Evolutionary conservation across 225 moss, liverwort and hornwort genomes (phyloP).

Genomic region (Physcomitrellopsis africana): DNA sequence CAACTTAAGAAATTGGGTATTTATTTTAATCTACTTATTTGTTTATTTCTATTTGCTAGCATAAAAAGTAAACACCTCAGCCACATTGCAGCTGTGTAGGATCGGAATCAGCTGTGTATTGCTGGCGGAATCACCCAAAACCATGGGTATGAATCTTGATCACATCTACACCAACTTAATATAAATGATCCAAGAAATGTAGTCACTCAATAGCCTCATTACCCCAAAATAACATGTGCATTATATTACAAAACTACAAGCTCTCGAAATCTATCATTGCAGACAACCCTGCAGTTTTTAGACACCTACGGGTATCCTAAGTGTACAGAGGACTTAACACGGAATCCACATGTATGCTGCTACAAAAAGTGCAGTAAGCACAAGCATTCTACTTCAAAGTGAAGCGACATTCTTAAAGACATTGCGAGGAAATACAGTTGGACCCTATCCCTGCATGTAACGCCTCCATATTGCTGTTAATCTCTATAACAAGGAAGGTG

Average conservation of each 20-base stretch:
- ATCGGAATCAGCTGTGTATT: too few relatives aligned
- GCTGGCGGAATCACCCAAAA: too few relatives aligned
- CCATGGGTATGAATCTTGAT: too few relatives aligned
- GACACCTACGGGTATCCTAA: background rate
- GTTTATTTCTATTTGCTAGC: too few relatives aligned
- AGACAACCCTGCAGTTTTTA: background rate
- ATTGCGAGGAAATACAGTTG: slow-evolving; percentile 17
- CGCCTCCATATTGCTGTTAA: slow-evolving; percentile 25
- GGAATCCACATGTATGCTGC: slow-evolving; percentile 7
- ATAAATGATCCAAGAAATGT: background rate
- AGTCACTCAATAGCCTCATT: background rate
- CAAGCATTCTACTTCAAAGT: slow-evolving; percentile 14
- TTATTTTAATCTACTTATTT: too few relatives aligned
- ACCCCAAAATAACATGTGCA: slow-evolving; percentile 10
- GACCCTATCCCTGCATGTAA: slow-evolving; percentile 40
- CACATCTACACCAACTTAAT: background rate
- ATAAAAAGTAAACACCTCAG: too few relatives aligned
- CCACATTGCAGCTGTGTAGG: too few relatives aligned
- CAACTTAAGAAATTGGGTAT: too few relatives aligned
- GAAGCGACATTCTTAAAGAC: slow-evolving; percentile 19
- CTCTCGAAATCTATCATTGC: background rate
- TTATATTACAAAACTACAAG: slow-evolving; percentile 25
- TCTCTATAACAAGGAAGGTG: background rate
- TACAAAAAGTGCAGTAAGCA: slow-evolving; percentile 4
- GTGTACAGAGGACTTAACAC: background rate